These are phyloP conservation scores for Capsicum pubescens DNA, from an alignment of 257 asterid species.

Conservation along the genomic window DNA sequence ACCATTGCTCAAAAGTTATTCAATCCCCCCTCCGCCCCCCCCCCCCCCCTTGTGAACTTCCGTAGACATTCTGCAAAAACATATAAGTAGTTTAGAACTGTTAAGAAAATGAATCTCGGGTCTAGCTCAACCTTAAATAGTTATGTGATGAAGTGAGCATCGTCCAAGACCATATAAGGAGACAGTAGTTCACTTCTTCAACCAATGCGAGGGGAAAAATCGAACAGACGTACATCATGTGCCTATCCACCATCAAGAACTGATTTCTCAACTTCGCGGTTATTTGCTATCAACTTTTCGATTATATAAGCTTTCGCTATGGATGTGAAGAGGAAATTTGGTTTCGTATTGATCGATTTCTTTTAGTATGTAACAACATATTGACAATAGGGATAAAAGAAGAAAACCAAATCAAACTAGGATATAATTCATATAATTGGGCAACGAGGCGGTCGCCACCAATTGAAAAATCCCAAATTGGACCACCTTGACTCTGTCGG, in stretches of 20 bases:
- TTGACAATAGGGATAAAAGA: not conserved
- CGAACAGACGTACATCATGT: not conserved
- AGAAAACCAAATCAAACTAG: not conserved
- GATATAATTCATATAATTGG: not conserved
- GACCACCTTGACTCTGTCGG: too few relatives aligned
- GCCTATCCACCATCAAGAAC: not conserved
- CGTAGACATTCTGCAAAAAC: not conserved
- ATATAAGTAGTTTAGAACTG: not conserved
- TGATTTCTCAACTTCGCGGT: not conserved
- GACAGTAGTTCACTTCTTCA: not conserved
- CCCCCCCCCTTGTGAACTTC: not conserved
- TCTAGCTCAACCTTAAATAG: not conserved
- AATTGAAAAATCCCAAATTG: too few relatives aligned
- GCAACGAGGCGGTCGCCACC: too few relatives aligned
- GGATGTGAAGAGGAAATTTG: too few relatives aligned
- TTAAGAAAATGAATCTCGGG: not conserved
- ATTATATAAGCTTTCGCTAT: too few relatives aligned
- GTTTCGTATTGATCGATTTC: too few relatives aligned
- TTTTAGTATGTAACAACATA: not conserved
- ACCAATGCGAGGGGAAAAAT: not conserved
- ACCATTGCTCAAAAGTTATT: not conserved
- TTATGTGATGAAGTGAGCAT: not conserved
- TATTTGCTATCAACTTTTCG: too few relatives aligned
- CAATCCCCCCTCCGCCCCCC: too few relatives aligned
- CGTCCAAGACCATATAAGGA: not conserved